A percentile compares a stretch with the other conserved stretches of the same genome.
These are phyloP conservation scores for Collybia nuda DNA, from an alignment of 768 basidiomycete genomes.

Conservation along the genomic window DNA sequence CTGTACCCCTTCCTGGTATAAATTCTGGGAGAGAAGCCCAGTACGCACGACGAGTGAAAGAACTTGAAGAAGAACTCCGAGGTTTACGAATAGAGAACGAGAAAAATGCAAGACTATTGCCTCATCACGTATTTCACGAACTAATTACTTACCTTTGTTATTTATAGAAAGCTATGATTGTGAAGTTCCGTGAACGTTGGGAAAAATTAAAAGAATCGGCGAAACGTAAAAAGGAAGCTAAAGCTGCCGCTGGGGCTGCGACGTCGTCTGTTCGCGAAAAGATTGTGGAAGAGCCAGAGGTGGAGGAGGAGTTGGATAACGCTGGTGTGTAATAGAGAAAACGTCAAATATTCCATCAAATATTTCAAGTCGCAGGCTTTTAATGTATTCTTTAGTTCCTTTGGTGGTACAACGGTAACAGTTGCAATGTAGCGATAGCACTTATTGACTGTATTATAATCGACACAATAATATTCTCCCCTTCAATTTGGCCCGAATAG, in stretches of 20 bases:
- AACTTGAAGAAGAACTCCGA: conserved; percentile 80
- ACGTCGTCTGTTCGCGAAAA: conserved; percentile 54
- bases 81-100: conserved; percentile 69
- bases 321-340: conserved; percentile 16
- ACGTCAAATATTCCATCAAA: no score
- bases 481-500: no score
- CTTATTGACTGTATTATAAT: neutral
- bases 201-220: conserved; percentile 88
- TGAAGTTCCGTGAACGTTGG: conserved; percentile 84
- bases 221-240: conserved; percentile 81
- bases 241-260: conserved; percentile 49
- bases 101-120: conserved; percentile 60
- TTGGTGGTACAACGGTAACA: neutral
- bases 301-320: conserved; percentile 46
- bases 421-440: neutral
- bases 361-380: neutral
- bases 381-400: neutral
- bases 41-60: conserved; percentile 64
- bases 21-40: conserved; percentile 55
- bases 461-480: neutral
- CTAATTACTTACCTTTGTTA: conserved; percentile 14
- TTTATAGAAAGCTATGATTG: conserved; percentile 76
- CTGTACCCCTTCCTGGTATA: conserved; percentile 48
- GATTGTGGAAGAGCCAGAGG: conserved; percentile 75
- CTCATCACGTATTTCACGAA: neutral